Base-by-base conservation (phyloP, 495 filamentous ascomycete genomes). In the Hyaloscypha variabilis region DNA sequence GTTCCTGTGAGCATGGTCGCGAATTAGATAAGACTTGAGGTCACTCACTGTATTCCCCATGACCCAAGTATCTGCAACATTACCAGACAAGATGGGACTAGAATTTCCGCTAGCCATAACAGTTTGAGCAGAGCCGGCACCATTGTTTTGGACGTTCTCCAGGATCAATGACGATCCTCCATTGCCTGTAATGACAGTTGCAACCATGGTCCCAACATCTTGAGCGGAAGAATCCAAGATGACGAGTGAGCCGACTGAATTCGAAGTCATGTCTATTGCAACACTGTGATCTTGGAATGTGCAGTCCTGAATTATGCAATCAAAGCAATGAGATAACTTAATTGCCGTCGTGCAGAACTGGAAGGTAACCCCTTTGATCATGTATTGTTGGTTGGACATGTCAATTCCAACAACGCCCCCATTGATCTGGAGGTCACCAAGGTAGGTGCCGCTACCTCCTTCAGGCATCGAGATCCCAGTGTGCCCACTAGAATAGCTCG, bases 401-500 rank as follows among this genome's bases (percentile, higher is more conserved):
- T 57, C 54, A 57, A 57, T 57, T 10, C 54, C 54, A 29, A 30
- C 29, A 57, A 25, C 54, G 34, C 54, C 25, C 11, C 24, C 29
- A 34, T 57, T 29, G 19, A 57, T 57, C 19, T 54, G 26, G 8
- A 54, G 3, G 19, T 24, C 51, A 54, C 21, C 51, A 54, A 54
- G 26, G n/a, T 54, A 29, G 26, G 26, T 24, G 24, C 23, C 21
- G 26, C 21, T 54, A 25, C 26, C 21, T 24, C 26, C 54, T 57
- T 21, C 19, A 34, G 19, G 19, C 28, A 61, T 50, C 11, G 21
- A 69, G 25, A 85, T 77, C 10, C 82, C 83, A 21, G 60, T 77
- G 71, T 67, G 82, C 66, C 74, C 65, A 17, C 76, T 81, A 28
- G 74, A 75, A 55, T 71, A 79, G 11, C 24, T 57, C 1, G 76